Conservation (phyloP, 1,284 basidiomycete species). For the Rhodotorula sp. region DNA sequence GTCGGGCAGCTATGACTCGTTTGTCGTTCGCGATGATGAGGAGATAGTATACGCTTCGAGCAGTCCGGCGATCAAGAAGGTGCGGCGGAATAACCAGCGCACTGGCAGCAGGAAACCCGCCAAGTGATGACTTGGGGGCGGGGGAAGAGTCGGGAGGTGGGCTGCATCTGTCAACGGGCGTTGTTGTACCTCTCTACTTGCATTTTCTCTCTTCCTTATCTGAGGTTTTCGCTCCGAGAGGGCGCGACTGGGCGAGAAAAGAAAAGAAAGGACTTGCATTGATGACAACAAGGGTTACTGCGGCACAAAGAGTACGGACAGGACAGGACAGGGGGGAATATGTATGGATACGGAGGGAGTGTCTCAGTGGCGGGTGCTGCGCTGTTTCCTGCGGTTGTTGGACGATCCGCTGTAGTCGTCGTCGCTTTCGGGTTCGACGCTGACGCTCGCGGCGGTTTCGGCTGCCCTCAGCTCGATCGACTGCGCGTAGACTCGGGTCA, state of each 20-base stretch:
- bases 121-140: not conserved
- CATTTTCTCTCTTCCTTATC: not conserved
- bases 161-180: not conserved
- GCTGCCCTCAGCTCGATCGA: slow-evolving; percentile 22
- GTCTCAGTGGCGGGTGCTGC: not conserved
- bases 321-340: not conserved
- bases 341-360: not conserved
- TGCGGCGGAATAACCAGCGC: not conserved
- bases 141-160: not conserved
- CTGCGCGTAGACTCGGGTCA: not conserved
- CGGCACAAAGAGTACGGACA: too few species aligned
- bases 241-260: too few species aligned
- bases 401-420: not conserved
- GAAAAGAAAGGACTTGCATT: not conserved
- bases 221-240: too few species aligned
- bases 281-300: not conserved
- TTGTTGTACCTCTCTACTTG: slow-evolving; percentile 1
- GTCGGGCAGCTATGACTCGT: slow-evolving; percentile 16
- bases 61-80: slow-evolving; percentile 5
- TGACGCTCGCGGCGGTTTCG: slow-evolving; percentile 5
- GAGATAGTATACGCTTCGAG: slow-evolving; percentile 11
- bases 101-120: not conserved
- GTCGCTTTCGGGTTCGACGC: slow-evolving; percentile 19
- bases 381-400: not conserved
- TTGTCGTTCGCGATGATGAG: slow-evolving; percentile 15